Conservation (phyloP, 1,284 basidiomycete genomes). For the Sporisorium scitamineum region DNA sequence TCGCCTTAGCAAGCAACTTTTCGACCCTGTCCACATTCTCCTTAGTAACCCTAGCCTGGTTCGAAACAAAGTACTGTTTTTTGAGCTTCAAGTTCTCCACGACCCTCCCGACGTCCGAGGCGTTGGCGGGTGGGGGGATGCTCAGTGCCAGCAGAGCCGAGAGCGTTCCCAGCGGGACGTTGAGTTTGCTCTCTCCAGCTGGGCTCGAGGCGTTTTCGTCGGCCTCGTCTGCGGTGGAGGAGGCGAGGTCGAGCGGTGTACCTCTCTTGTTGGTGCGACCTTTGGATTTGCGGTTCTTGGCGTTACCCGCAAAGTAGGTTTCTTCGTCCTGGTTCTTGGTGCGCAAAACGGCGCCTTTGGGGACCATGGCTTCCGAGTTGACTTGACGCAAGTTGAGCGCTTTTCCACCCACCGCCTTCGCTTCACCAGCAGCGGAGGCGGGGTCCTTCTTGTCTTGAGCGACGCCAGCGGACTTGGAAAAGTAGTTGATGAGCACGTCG, state of each 20-base stretch:
- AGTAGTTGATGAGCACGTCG: conserved; percentile 89
- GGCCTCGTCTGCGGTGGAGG: conserved; percentile 3
- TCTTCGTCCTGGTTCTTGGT: conserved; percentile 83
- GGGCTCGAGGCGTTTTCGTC: conserved; percentile 46
- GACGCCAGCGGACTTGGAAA: conserved; percentile 74
- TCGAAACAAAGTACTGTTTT: conserved; percentile 89
- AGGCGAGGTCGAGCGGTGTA: conserved; percentile 46
- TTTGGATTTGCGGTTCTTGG: conserved; percentile 77
- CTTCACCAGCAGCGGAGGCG: conserved; percentile 70
- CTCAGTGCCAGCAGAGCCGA: conserved; percentile 87
- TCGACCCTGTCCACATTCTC: conserved; percentile 67
- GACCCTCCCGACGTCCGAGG: conserved; percentile 83
- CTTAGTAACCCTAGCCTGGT: conserved; percentile 73
- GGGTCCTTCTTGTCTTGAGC: conserved; percentile 59
- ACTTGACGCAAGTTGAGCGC: conserved; percentile 88
- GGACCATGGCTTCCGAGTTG: conserved; percentile 74
- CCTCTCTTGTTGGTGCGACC: conserved; percentile 56
- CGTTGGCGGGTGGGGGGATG: conserved; percentile 86
- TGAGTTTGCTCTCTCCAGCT: conserved; percentile 72
- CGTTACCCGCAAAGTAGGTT: conserved; percentile 81
- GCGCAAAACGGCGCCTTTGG: conserved; percentile 78
- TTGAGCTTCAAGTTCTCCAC: conserved; percentile 92
- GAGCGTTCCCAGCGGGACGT: conserved; percentile 86
- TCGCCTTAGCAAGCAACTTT: conserved; percentile 54
- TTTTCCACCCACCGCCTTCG: conserved; percentile 72